Evolutionary conservation across 2,329 filamentous ascomycete genomes (phyloP).

Genomic region (Colletotrichum euphorbiae): DNA sequence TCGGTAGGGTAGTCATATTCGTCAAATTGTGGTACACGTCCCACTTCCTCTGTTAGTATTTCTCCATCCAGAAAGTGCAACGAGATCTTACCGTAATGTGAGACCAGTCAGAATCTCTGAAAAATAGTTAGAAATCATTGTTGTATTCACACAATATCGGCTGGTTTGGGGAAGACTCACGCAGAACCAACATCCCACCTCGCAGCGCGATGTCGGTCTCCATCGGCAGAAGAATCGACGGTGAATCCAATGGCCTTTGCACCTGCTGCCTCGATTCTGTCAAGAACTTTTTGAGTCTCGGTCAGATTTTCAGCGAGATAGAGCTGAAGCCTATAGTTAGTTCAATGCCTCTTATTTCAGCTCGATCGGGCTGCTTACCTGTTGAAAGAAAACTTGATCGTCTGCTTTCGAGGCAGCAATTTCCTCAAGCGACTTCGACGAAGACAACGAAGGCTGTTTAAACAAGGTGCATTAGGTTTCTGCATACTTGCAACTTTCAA

Average conservation of each 20-base stretch:
- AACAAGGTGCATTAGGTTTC: too few species aligned
- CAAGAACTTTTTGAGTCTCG: conserved; percentile 47
- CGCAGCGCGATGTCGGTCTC: conserved; percentile 54
- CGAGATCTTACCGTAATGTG: too few species aligned
- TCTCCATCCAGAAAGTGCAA: too few species aligned
- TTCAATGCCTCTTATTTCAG: too few species aligned
- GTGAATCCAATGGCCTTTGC: conserved; percentile 53
- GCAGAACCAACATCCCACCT: conserved; percentile 54
- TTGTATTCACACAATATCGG: too few species aligned
- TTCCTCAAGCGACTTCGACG: conserved; percentile 50
- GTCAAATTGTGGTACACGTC: conserved; percentile 51
- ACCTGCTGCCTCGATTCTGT: conserved; percentile 48
- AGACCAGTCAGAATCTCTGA: too few species aligned
- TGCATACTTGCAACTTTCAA: too few species aligned
- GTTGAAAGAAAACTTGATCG: conserved; percentile 54
- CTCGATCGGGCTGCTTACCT: too few species aligned
- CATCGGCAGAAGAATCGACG: conserved; percentile 53
- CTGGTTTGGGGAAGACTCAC: conserved; percentile 35
- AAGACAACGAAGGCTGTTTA: conserved; percentile 48
- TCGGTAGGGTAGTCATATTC: conserved; percentile 51
- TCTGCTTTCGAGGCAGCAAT: conserved; percentile 51
- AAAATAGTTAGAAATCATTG: too few species aligned
- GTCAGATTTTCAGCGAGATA: conserved; percentile 50
- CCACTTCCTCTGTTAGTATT: conserved; percentile 45
- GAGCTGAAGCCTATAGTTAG: conserved; percentile 17